These are phyloP conservation scores for Dendrocalamus sinicus DNA, from an alignment of 176 grass and related monocot genomes.

Conservation along the genomic window DNA sequence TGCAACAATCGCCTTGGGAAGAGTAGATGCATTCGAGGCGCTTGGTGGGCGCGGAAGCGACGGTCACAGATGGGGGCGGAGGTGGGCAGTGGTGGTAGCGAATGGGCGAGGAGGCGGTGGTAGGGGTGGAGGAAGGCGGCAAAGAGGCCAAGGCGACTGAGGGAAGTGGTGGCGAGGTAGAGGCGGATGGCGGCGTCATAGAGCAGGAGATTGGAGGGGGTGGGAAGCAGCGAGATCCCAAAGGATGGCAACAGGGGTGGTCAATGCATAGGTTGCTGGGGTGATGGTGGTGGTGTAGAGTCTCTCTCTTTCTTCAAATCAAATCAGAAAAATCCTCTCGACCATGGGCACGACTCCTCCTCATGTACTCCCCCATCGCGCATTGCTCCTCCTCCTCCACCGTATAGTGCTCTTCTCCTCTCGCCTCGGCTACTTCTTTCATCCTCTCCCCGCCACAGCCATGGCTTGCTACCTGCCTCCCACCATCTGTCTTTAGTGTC, in stretches of 20 bases:
- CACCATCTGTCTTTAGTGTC: too few species aligned
- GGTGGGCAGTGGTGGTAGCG: not conserved
- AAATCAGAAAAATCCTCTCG: too few species aligned
- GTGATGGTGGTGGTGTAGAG: not conserved
- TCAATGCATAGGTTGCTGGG: slow-evolving; percentile 13
- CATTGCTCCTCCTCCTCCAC: too few species aligned
- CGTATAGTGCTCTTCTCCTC: too few species aligned
- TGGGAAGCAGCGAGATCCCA: slow-evolving; percentile 64
- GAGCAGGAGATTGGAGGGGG: slow-evolving; percentile 52
- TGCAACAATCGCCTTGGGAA: slow-evolving; percentile 44
- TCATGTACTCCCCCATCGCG: too few species aligned
- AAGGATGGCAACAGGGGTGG: slow-evolving; percentile 50
- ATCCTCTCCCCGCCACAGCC: too few species aligned
- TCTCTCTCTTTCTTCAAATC: too few species aligned
- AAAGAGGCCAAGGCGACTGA: slow-evolving; percentile 52
- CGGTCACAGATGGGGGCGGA: slow-evolving; percentile 54
- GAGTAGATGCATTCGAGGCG: slow-evolving; percentile 59
- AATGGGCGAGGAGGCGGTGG: slow-evolving; percentile 35
- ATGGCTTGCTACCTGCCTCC: too few species aligned
- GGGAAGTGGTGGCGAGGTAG: slow-evolving; percentile 55
- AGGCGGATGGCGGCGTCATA: slow-evolving; percentile 63
- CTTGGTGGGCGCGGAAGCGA: slow-evolving; percentile 48
- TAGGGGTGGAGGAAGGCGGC: slow-evolving; percentile 50
- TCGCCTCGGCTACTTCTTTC: too few species aligned
- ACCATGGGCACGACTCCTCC: too few species aligned